These are phyloP conservation scores for Xerocomus potaroensis DNA, from an alignment of 768 basidiomycete genomes.

Conservation along the genomic window DNA sequence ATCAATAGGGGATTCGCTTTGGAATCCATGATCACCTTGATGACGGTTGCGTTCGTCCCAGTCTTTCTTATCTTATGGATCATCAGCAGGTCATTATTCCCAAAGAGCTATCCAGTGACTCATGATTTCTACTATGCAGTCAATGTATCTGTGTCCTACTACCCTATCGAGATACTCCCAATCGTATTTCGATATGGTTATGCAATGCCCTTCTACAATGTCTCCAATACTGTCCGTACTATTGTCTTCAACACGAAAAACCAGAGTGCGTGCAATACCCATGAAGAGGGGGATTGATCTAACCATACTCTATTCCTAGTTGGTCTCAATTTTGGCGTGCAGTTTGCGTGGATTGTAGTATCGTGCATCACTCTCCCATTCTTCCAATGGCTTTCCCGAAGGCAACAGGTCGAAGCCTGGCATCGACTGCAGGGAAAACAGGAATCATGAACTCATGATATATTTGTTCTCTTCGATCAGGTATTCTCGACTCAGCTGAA, in stretches of 20 bases:
- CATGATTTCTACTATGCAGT: slow-evolving; percentile 26
- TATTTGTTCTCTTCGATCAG: too few relatives aligned
- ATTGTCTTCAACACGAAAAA: slow-evolving; percentile 67
- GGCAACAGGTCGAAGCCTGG: slow-evolving; percentile 23
- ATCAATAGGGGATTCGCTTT: slow-evolving; percentile 52
- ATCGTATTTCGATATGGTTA: slow-evolving; percentile 62
- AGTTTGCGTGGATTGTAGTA: slow-evolving; percentile 51
- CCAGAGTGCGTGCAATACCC: slow-evolving; percentile 37
- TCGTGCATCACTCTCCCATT: slow-evolving; percentile 51
- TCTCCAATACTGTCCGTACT: slow-evolving; percentile 54
- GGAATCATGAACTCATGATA: too few relatives aligned
- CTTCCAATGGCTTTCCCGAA: slow-evolving; percentile 42
- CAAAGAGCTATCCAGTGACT: background rate
- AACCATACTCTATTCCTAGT: slow-evolving; percentile 34
- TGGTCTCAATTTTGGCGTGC: slow-evolving; percentile 57
- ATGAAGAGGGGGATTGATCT: background rate
- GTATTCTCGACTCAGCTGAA: too few relatives aligned
- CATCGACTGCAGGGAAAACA: slow-evolving; percentile 12
- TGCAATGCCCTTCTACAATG: slow-evolving; percentile 69
- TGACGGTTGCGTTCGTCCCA: slow-evolving; percentile 49
- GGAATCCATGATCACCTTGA: slow-evolving; percentile 53
- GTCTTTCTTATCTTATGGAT: slow-evolving; percentile 66
- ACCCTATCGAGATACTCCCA: slow-evolving; percentile 58
- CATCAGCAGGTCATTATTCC: slow-evolving; percentile 39
- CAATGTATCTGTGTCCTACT: slow-evolving; percentile 54